Evolutionary conservation across 2,329 filamentous ascomycete species (phyloP).

Genomic region (Microdochium trichocladiopsis): DNA sequence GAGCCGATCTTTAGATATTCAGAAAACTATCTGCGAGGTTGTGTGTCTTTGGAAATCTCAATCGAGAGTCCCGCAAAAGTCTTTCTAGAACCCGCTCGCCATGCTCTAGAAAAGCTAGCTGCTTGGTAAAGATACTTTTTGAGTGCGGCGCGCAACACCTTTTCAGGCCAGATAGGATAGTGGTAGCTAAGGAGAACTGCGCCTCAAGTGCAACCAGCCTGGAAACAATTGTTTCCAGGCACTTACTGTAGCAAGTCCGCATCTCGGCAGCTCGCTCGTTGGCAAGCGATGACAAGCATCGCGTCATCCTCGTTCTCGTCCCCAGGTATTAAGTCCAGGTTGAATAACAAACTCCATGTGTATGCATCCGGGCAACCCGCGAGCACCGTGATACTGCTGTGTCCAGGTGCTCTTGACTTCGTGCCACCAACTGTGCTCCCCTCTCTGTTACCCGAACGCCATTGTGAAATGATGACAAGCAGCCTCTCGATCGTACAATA

Average conservation of each 20-base stretch:
- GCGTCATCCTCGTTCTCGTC: neutral
- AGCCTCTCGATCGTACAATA: neutral
- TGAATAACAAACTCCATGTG: neutral
- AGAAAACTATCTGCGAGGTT: constrained; percentile 20
- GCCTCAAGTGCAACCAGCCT: neutral
- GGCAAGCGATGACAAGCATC: neutral
- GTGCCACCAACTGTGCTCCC: neutral
- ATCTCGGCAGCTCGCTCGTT: neutral
- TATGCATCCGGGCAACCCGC: neutral
- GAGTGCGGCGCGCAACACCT: constrained; percentile 19
- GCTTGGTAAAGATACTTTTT: constrained; percentile 11
- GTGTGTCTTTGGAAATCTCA: constrained; percentile 9
- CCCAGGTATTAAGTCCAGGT: neutral
- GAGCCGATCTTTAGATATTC: neutral
- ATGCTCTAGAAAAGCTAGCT: neutral
- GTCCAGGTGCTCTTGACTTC: neutral
- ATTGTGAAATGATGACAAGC: neutral
- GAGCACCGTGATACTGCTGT: too few species aligned
- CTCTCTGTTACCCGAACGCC: neutral
- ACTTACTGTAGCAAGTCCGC: neutral
- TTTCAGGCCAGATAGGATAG: constrained; percentile 19
- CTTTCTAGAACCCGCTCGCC: constrained; percentile 9
- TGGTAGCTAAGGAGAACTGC: neutral
- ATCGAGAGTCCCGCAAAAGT: constrained; percentile 14
- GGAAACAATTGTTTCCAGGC: constrained; percentile 1